phyloP scores from a whole-genome alignment of 179 eudicot genomes.

The Vitellaria paradoxa region DNA sequence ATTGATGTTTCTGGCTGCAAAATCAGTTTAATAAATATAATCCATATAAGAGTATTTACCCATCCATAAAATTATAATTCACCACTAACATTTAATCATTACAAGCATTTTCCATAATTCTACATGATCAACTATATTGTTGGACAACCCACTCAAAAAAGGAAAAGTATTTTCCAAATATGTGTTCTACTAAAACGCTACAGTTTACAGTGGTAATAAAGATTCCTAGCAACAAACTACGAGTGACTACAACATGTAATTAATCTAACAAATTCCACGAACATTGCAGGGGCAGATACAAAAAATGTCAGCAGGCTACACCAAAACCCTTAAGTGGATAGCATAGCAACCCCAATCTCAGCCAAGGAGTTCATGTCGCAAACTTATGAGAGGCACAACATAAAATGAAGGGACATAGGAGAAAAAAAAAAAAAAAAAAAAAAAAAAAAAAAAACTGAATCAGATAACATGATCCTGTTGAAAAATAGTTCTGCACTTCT shows the following conservation, averaged over 20 bases:
- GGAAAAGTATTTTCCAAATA: background rate
- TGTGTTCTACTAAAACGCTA: background rate
- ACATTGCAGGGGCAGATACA: too few species aligned
- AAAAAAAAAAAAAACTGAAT: background rate
- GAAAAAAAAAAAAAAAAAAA: background rate
- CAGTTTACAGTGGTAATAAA: background rate
- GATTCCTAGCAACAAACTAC: too few species aligned
- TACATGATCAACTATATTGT: background rate
- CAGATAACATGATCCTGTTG: background rate
- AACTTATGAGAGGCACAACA: background rate
- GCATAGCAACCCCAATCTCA: background rate
- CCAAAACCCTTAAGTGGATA: background rate
- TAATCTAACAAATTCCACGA: background rate
- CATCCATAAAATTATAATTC: background rate
- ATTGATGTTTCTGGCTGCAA: constrained; percentile 70
- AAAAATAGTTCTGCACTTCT: background rate
- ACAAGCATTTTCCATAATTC: background rate
- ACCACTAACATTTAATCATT: background rate
- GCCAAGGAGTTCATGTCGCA: background rate
- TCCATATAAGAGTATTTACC: background rate
- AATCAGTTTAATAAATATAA: constrained; percentile 9
- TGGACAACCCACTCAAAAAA: background rate
- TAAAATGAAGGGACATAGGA: background rate
- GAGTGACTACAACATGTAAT: background rate
- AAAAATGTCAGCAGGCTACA: background rate